Evolutionary conservation across 2,329 filamentous ascomycete genomes (phyloP).

Genomic region (Fusarium clavum): DNA sequence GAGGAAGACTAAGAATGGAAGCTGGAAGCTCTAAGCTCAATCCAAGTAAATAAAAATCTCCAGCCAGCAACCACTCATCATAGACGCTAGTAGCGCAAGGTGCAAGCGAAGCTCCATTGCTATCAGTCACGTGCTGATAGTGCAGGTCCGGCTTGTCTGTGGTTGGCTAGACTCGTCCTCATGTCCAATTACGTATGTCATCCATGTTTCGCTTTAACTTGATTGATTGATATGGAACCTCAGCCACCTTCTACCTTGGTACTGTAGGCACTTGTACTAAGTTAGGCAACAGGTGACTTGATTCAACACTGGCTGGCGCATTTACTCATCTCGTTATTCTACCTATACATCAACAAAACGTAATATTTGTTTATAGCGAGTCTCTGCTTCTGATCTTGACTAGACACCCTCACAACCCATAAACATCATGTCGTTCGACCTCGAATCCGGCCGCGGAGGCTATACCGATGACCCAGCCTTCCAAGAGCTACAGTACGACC

Average conservation of each 20-base stretch:
- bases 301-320: conserved; percentile 18
- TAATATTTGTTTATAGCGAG: background rate
- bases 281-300: conserved; percentile 44
- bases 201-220: conserved; percentile 16
- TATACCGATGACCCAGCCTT: conserved; percentile 96
- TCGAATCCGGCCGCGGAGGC: conserved; percentile 83
- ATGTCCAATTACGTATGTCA: conserved; percentile 48
- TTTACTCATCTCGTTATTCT: conserved; percentile 2
- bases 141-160: conserved; percentile 31
- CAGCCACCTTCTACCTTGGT: conserved; percentile 35
- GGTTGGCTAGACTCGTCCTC: conserved; percentile 28
- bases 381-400: conserved; percentile 2
- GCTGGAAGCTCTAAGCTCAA: conserved; percentile 29
- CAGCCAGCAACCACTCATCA: conserved; percentile 47
- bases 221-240: conserved; percentile 27
- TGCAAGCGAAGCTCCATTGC: conserved; percentile 11
- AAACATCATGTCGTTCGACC: conserved; percentile 84
- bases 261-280: background rate
- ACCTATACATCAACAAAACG: conserved; percentile 19
- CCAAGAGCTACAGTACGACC: conserved; percentile 80
- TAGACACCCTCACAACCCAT: background rate
- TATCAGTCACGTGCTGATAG: conserved; percentile 50
- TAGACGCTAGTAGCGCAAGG: conserved; percentile 36
- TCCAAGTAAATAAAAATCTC: conserved; percentile 52
- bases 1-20: conserved; percentile 16